phyloP scores from a whole-genome alignment of 75 land plant genomes.

The Picea sitchensis region DNA sequence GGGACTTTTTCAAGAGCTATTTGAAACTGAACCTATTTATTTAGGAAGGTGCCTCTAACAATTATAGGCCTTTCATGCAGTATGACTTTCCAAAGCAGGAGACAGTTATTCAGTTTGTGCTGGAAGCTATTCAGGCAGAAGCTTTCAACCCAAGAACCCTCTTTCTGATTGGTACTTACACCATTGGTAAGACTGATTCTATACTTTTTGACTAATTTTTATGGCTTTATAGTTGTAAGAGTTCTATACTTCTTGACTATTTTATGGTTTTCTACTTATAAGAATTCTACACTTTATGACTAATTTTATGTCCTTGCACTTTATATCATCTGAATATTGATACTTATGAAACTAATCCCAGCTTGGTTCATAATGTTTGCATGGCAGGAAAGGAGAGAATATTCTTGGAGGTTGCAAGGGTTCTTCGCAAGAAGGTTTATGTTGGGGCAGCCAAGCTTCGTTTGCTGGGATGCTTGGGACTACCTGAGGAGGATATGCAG shows the following conservation, averaged over 20 bases:
- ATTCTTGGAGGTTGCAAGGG: conserved; percentile 87
- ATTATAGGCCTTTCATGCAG: conserved; percentile 37
- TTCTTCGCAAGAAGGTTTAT: conserved; percentile 77
- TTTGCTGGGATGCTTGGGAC: conserved; percentile 66
- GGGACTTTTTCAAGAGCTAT: too few relatives aligned
- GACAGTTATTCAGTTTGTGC: conserved; percentile 88
- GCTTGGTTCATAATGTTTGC: neutral
- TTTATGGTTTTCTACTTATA: too few relatives aligned
- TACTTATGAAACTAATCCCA: neutral
- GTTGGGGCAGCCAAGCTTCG: conserved; percentile 70
- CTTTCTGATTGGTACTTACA: conserved; percentile 96
- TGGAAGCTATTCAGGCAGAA: conserved; percentile 98
- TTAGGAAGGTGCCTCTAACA: neutral
- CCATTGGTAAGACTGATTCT: conserved; percentile 53
- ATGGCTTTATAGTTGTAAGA: neutral
- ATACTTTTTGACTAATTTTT: neutral
- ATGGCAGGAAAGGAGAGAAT: conserved; percentile 87
- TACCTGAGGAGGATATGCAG: conserved; percentile 74
- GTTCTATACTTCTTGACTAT: too few relatives aligned
- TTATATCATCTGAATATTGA: too few relatives aligned
- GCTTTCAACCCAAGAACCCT: conserved; percentile 91
- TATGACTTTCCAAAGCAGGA: conserved; percentile 99
- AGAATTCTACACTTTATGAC: too few relatives aligned
- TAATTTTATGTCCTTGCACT: too few relatives aligned
- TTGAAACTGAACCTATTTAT: too few relatives aligned